Evolutionary conservation across 2,329 filamentous ascomycete species (phyloP), one percentile per base, ranked within the genome.

Genomic region (Beauveria australis): DNA sequence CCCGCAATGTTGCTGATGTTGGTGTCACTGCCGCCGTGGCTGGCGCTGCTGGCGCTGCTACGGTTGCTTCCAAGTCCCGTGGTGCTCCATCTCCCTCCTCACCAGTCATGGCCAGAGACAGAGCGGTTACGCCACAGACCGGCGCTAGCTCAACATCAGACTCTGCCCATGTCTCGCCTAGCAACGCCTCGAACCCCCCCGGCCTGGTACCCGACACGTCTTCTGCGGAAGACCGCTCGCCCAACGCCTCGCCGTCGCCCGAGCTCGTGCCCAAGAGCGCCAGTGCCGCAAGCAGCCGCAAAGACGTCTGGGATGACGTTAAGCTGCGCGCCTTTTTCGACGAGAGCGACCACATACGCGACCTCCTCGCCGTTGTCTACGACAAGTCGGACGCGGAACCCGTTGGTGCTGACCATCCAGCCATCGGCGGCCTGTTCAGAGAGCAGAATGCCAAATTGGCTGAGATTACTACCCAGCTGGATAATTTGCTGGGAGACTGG

Each of bases 281-380:
- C 24, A 68, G 69, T 19, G 71, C 74, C 67, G 64, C 74, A 65
- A 67, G 64, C 24, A 67, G 65, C 40, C 73, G 78, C 67, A 68
- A 73, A 63, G 69, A 78, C 65, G 44, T 68, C 62, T 99, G 94
- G 94, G 93, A 91, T 64, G 93, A 97, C 72, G 81, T 86, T 60
- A 90, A 86, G 67, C 82, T 99, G 30, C 86, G 91, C 62, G 88
- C 89, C 16, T 99, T 97, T 75, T 89, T 97, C 68, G 93, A 97
- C 66, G 91, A 94, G 66, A 86, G 91, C 63, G 87, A 87, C 40
- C 91, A 96, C 64, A 91, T 99, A 66, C 85, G 91, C 55, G 93
- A 99, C 71, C 83, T 97, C 71, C 81, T 97, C 56, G 83, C 92
- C 43, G 89, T 99, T 63, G 91, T 99, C 30, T 92, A 96, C 70